Evolutionary conservation across 495 filamentous ascomycete species (phyloP).

Genomic region (Aspergillus sclerotiicarbonarius): DNA sequence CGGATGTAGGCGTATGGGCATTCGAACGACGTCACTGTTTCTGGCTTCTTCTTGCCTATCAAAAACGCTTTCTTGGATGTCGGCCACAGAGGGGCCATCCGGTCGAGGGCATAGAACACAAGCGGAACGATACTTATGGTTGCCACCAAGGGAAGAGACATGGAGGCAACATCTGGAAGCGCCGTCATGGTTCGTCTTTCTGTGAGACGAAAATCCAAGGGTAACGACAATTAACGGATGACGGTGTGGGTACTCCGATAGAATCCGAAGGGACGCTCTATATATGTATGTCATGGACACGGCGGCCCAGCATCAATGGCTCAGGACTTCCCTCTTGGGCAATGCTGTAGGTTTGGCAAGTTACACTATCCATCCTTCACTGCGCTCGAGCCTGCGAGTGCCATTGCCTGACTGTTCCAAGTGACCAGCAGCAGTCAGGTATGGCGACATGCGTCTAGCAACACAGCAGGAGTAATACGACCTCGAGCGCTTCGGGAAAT

Average conservation of each 20-base stretch:
- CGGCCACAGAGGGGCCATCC: constrained; percentile 15
- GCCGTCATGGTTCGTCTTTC: constrained; percentile 6
- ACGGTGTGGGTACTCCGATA: background rate
- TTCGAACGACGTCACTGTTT: constrained; percentile 17
- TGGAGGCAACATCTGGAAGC: constrained; percentile 6
- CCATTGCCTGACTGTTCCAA: background rate
- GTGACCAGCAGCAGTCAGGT: background rate
- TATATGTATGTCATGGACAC: constrained; percentile 1
- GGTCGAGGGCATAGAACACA: constrained; percentile 13
- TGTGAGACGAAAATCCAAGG: background rate
- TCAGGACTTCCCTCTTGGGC: background rate
- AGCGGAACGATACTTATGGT: constrained; percentile 12
- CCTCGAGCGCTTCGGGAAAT: background rate
- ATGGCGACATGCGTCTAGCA: constrained; percentile 1
- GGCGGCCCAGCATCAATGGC: no score
- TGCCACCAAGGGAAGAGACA: constrained; percentile 11
- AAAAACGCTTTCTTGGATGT: constrained; percentile 16
- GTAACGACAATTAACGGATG: background rate
- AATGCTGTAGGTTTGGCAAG: background rate
- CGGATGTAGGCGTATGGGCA: constrained; percentile 23
- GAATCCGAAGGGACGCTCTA: background rate
- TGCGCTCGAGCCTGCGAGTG: background rate
- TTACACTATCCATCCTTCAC: constrained; percentile 1
- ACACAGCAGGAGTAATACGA: background rate
- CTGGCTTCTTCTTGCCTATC: constrained; percentile 20